Conservation (phyloP, 164 flowering plant species). For the Berberis vulgaris region DNA sequence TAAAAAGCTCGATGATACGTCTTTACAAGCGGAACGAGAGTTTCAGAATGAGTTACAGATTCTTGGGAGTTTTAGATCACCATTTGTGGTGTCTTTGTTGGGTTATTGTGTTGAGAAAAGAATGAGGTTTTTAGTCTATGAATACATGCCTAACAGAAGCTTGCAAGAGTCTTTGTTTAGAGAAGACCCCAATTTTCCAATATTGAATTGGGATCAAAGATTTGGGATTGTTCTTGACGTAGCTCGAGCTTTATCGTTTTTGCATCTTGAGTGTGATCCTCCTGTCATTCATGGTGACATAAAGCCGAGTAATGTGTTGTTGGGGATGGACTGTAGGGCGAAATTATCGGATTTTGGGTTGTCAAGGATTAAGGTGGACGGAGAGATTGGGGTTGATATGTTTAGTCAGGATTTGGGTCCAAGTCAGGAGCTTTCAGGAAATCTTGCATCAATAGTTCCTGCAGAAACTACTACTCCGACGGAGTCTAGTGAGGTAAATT, state of each 20-base stretch:
- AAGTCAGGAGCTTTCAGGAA: constrained; percentile 61
- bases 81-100: constrained; percentile 58
- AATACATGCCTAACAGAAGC: constrained; percentile 89
- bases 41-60: constrained; percentile 88
- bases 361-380: constrained; percentile 75
- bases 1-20: constrained; percentile 46
- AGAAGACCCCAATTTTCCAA: constrained; percentile 1
- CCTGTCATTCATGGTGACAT: constrained; percentile 94
- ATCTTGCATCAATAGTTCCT: constrained; percentile 14
- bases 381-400: constrained; percentile 64
- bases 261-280: constrained; percentile 85
- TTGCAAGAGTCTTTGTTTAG: constrained; percentile 73
- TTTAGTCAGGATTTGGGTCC: constrained; percentile 73
- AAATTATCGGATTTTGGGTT: constrained; percentile 92
- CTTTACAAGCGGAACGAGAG: constrained; percentile 58
- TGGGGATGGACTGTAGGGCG: constrained; percentile 61
- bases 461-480: constrained; percentile 20
- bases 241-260: constrained; percentile 59
- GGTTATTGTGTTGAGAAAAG: constrained; percentile 70
- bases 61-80: constrained; percentile 63
- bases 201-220: constrained; percentile 63
- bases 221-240: constrained; percentile 63
- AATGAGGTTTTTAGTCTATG: constrained; percentile 61
- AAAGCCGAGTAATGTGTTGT: constrained; percentile 91
- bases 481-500: constrained; percentile 70